Evolutionary conservation across 176 grass and related monocot genomes (phyloP).

Genomic region (Bonia amplexicaulis): DNA sequence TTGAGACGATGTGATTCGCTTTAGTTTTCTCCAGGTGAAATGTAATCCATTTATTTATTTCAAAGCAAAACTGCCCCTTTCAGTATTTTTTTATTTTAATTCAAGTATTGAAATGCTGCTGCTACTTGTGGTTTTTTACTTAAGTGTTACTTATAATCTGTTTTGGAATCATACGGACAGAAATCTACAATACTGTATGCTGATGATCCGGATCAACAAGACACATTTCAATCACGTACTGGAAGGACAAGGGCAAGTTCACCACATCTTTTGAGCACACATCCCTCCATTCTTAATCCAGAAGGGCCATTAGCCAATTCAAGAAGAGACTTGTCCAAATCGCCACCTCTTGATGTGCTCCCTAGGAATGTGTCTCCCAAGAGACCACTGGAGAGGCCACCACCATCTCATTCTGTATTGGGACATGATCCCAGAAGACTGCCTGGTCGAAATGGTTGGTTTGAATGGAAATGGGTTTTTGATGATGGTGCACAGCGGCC

Average conservation of each 20-base stretch:
- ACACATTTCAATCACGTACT: slow-evolving; percentile 27
- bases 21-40: slow-evolving; percentile 14
- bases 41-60: background rate
- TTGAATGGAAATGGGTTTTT: slow-evolving; percentile 30
- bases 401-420: slow-evolving; percentile 44
- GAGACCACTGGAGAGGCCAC: slow-evolving; percentile 40
- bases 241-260: slow-evolving; percentile 31
- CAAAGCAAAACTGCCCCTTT: background rate
- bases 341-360: slow-evolving; percentile 58
- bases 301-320: slow-evolving; percentile 37
- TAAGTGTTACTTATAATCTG: slow-evolving; percentile 25
- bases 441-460: slow-evolving; percentile 43
- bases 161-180: slow-evolving; percentile 34
- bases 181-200: slow-evolving; percentile 39
- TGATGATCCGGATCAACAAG: slow-evolving; percentile 60
- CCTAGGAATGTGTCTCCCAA: slow-evolving; percentile 39
- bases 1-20: background rate
- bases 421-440: slow-evolving; percentile 47
- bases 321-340: slow-evolving; percentile 62
- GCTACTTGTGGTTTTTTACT: background rate
- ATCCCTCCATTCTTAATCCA: slow-evolving; percentile 22
- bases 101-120: slow-evolving; percentile 10
- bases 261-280: slow-evolving; percentile 8
- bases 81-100: background rate
- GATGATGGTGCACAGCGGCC: slow-evolving; percentile 30